Evolutionary conservation across 805 yeast species (phyloP).

Genomic region (Scheffersomyces stipitis): DNA sequence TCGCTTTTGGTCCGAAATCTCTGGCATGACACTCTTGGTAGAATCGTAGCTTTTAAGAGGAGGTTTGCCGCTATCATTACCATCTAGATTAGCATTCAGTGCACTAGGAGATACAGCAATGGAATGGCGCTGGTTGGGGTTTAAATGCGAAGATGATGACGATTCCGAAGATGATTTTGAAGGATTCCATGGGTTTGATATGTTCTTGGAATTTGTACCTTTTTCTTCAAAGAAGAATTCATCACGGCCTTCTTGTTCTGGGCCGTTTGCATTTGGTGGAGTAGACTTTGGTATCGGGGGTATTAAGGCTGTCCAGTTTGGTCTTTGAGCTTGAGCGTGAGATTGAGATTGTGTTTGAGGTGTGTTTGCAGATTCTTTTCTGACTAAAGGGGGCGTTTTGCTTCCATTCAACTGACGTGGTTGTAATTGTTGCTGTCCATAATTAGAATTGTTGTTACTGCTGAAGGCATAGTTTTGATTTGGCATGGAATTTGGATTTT

Average conservation of each 20-base stretch:
- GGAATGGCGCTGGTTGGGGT: constrained; percentile 24
- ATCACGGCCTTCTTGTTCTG: constrained; percentile 3
- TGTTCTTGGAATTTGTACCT: background rate
- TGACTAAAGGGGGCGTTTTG: no score
- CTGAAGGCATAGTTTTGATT: constrained; percentile 6
- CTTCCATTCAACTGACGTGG: constrained; percentile 2
- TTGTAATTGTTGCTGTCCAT: constrained; percentile 3
- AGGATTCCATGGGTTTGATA: background rate
- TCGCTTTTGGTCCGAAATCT: constrained; percentile 6
- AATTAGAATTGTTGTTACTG: constrained; percentile 1
- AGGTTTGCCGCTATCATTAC: constrained; percentile 2
- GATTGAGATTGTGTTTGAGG: no score
- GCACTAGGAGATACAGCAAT: constrained; percentile 25
- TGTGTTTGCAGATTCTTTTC: no score
- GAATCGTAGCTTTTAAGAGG: constrained; percentile 3
- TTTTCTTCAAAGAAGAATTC: background rate
- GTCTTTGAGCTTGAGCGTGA: constrained; percentile 5
- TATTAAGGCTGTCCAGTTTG: constrained; percentile 30
- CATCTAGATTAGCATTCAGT: background rate
- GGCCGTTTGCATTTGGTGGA: constrained; percentile 13
- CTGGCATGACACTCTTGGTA: background rate
- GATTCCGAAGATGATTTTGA: background rate
- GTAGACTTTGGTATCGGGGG: constrained; percentile 33
- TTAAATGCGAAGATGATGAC: constrained; percentile 1
- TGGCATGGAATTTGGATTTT: constrained; percentile 8